phyloP scores from a whole-genome alignment of 2,329 filamentous ascomycete species.

The Verticillium longisporum region DNA sequence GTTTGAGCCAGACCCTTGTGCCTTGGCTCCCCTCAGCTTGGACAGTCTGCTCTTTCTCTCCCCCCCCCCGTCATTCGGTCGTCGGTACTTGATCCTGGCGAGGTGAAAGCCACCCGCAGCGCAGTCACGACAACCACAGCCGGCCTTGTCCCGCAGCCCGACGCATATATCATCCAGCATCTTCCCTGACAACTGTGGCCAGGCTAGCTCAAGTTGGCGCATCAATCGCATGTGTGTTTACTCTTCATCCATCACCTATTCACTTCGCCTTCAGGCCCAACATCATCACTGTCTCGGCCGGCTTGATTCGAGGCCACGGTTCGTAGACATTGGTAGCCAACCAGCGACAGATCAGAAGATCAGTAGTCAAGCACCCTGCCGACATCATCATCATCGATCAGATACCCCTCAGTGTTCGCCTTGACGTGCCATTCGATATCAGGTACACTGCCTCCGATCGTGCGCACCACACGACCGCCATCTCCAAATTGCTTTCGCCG shows the following conservation, averaged over 20 bases:
- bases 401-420: not conserved
- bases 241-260: not conserved
- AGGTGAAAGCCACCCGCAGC: not conserved
- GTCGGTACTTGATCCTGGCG: not conserved
- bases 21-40: not conserved
- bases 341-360: not conserved
- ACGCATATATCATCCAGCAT: not conserved
- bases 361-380: not conserved
- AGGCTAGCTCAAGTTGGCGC: not conserved
- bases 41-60: too few relatives aligned
- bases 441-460: not conserved
- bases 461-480: not conserved
- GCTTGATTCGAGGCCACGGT: not conserved
- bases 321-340: not conserved
- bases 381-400: not conserved
- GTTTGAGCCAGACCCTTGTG: not conserved
- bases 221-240: not conserved
- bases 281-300: not conserved
- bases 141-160: not conserved
- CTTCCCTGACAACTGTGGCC: not conserved
- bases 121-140: not conserved
- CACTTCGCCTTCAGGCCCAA: not conserved
- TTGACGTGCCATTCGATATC: not conserved
- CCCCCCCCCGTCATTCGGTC: not conserved
- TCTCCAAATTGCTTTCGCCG: not conserved